phyloP scores from a whole-genome alignment of 257 asterid genomes.

The Capsicum chinense region DNA sequence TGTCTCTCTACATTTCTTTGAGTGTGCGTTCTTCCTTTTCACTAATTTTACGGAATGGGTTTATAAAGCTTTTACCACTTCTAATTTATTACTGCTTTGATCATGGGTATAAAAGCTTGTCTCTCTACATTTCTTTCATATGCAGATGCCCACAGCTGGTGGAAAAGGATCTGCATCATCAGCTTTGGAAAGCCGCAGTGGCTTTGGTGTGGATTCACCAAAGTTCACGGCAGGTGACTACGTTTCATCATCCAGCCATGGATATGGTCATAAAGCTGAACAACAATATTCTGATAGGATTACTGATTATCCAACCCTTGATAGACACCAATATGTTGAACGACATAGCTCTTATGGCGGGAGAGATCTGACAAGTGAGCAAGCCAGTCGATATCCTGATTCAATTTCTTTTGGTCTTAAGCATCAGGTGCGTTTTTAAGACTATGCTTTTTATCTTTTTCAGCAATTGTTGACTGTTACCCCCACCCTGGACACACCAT shows the following conservation, averaged over 20 bases:
- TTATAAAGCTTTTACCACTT: neutral
- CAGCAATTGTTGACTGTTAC: constrained; percentile 12
- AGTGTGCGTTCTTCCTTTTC: neutral
- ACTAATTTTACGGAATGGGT: neutral
- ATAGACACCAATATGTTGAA: constrained; percentile 72
- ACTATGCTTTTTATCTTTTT: constrained; percentile 23
- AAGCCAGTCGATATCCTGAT: constrained; percentile 70
- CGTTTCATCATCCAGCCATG: constrained; percentile 67
- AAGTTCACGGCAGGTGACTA: constrained; percentile 66
- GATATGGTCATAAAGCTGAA: constrained; percentile 73
- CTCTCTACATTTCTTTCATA: constrained; percentile 17
- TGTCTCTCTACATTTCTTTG: neutral
- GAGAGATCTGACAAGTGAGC: constrained; percentile 74
- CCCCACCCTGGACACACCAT: constrained; percentile 11
- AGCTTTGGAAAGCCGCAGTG: constrained; percentile 73
- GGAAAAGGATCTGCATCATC: constrained; percentile 65
- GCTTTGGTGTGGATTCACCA: constrained; percentile 72
- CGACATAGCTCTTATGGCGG: constrained; percentile 68
- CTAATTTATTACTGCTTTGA: constrained; percentile 8
- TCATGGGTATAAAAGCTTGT: constrained; percentile 2
- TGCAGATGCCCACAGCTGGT: constrained; percentile 68
- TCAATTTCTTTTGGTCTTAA: constrained; percentile 63
- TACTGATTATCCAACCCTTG: constrained; percentile 72
- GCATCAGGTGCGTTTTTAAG: constrained; percentile 66
- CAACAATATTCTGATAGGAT: constrained; percentile 71